phyloP scores from a whole-genome alignment of 2,329 filamentous ascomycete genomes.

The Cucurbitaria berberidis region DNA sequence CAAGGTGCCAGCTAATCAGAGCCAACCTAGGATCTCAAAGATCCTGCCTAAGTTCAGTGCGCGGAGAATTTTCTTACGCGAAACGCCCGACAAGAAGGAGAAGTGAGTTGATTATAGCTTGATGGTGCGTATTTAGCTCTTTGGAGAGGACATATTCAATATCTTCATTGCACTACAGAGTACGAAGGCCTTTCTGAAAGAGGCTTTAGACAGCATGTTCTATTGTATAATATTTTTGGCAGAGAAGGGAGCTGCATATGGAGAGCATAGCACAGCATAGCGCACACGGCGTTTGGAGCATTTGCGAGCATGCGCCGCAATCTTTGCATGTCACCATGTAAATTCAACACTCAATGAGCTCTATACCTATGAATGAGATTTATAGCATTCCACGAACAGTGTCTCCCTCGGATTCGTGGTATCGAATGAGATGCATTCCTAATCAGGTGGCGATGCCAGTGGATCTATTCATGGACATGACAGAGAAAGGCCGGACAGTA shows the following conservation, averaged over 20 bases:
- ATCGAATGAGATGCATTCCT: too few relatives aligned
- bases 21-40: neutral
- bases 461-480: neutral
- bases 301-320: neutral
- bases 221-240: neutral
- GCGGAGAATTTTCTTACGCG: too few relatives aligned
- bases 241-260: neutral
- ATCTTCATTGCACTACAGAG: neutral
- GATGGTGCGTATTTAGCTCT: neutral
- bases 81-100: too few relatives aligned
- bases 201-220: neutral
- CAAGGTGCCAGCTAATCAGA: neutral
- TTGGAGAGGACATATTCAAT: neutral
- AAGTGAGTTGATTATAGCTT: too few relatives aligned
- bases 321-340: neutral
- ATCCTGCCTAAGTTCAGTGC: too few relatives aligned
- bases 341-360: too few relatives aligned
- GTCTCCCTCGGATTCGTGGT: too few relatives aligned
- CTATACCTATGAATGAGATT: too few relatives aligned
- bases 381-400: too few relatives aligned
- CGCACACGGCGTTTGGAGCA: neutral
- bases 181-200: neutral
- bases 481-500: neutral
- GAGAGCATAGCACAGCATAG: neutral
- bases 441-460: too few relatives aligned